Percentiles rank a stretch among this genome's conserved stretches.
phyloP scores from a whole-genome alignment of 2,329 filamentous ascomycete genomes.

The Alternaria infectoria region DNA sequence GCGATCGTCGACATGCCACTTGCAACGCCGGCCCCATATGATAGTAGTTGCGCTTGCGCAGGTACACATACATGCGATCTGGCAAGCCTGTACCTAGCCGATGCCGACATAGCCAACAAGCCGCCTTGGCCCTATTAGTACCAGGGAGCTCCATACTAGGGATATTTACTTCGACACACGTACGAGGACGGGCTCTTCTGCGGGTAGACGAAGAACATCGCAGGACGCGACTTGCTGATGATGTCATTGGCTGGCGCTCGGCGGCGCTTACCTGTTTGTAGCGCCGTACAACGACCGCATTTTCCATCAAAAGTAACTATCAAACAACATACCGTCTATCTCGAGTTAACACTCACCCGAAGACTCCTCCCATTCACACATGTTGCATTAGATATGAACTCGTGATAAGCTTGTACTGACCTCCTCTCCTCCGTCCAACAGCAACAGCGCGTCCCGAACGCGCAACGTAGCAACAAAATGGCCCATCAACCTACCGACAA shows the following conservation, averaged over 20 bases:
- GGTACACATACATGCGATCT: background rate
- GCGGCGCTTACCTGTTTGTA: conserved; percentile 11
- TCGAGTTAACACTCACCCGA: background rate
- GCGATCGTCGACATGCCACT: background rate
- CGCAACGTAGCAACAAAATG: conserved; percentile 6
- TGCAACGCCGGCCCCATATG: background rate
- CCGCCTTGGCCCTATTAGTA: background rate
- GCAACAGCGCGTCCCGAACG: background rate
- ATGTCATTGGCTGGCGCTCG: conserved; percentile 9
- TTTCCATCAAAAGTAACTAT: background rate
- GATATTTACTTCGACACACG: background rate
- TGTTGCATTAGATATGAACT: background rate
- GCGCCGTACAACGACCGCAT: conserved; percentile 13
- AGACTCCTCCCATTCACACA: background rate
- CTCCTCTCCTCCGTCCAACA: background rate
- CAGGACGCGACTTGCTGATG: background rate
- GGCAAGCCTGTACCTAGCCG: background rate
- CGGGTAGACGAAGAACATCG: background rate
- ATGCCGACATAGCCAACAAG: background rate
- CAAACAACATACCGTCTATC: background rate
- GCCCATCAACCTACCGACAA: background rate
- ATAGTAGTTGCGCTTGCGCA: background rate
- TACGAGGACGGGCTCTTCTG: background rate
- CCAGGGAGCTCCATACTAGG: too few relatives aligned
- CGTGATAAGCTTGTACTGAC: background rate